Conservation (phyloP, 2,329 filamentous ascomycete species). For the Nigrospora sphaerica region DNA sequence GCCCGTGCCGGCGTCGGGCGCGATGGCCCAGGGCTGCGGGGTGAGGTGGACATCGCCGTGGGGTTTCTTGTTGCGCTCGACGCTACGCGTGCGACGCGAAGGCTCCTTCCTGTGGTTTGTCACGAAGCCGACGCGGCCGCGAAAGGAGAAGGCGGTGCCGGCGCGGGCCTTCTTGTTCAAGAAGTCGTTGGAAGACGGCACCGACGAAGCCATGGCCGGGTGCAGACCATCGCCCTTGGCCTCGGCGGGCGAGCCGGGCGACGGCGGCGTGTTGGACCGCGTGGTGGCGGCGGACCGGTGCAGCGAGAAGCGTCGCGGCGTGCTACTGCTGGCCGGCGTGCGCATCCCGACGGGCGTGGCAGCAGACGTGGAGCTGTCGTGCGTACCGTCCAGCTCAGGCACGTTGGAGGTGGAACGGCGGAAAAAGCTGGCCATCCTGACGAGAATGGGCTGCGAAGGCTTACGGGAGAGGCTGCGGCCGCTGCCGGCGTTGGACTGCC, state of each 20-base stretch:
- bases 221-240: constrained; percentile 15
- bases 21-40: constrained; percentile 49
- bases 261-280: constrained; percentile 24
- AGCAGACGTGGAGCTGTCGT: too few relatives aligned
- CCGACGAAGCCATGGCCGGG: constrained; percentile 3
- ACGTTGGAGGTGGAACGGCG: constrained; percentile 16
- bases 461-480: background rate
- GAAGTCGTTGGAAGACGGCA: constrained; percentile 38
- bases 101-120: constrained; percentile 15
- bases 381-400: constrained; percentile 8
- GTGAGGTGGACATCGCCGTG: constrained; percentile 26
- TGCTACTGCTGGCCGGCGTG: constrained; percentile 7
- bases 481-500: background rate
- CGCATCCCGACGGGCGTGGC: too few relatives aligned
- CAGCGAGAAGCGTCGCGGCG: constrained; percentile 22
- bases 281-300: constrained; percentile 19
- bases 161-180: constrained; percentile 43
- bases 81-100: constrained; percentile 16
- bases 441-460: background rate
- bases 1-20: constrained; percentile 64
- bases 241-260: constrained; percentile 21
- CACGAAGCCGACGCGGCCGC: constrained; percentile 40
- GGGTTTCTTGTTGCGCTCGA: constrained; percentile 17
- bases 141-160: constrained; percentile 42
- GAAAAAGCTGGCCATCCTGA: constrained; percentile 3